These are phyloP conservation scores for Colletotrichum sp. DNA, from an alignment of 2,329 filamentous ascomycete genomes.

Conservation along the genomic window DNA sequence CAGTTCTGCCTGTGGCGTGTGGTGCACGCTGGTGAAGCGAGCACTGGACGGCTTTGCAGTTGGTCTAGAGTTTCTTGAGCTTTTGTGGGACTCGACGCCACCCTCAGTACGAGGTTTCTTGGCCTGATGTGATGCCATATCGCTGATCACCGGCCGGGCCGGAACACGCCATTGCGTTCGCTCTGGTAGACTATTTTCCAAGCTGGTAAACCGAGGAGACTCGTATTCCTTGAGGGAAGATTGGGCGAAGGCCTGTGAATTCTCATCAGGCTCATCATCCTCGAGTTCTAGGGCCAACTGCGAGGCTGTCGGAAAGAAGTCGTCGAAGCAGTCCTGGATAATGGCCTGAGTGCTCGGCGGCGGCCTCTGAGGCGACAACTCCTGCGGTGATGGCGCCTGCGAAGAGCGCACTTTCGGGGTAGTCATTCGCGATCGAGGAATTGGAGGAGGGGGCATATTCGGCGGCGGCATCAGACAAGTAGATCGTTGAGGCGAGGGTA, in stretches of 20 bases:
- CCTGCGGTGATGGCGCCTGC: slow-evolving; percentile 7
- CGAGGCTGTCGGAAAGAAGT: slow-evolving; percentile 61
- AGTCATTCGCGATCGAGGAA: neutral
- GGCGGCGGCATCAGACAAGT: neutral
- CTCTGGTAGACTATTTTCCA: neutral
- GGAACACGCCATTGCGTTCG: neutral
- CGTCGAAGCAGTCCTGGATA: slow-evolving; percentile 52
- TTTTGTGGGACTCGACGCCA: neutral
- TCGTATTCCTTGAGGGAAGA: neutral
- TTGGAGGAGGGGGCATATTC: neutral
- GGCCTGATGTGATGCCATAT: neutral
- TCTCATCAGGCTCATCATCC: slow-evolving; percentile 16
- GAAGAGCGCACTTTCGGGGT: slow-evolving; percentile 18
- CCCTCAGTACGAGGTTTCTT: neutral
- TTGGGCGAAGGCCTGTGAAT: neutral
- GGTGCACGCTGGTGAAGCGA: neutral
- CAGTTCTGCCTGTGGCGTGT: neutral
- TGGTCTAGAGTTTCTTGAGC: neutral
- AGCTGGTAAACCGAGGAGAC: neutral
- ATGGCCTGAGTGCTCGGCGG: slow-evolving; percentile 58
- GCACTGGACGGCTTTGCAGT: neutral
- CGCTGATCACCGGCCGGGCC: neutral
- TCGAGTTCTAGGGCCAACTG: slow-evolving; percentile 61
- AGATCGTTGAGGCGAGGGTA: neutral
- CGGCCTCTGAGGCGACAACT: slow-evolving; percentile 26